A percentile compares a stretch with the other conserved stretches of the same genome.
Conservation (phyloP, 2,329 filamentous ascomycete genomes). For the Sporothrix pseudoabietina region DNA sequence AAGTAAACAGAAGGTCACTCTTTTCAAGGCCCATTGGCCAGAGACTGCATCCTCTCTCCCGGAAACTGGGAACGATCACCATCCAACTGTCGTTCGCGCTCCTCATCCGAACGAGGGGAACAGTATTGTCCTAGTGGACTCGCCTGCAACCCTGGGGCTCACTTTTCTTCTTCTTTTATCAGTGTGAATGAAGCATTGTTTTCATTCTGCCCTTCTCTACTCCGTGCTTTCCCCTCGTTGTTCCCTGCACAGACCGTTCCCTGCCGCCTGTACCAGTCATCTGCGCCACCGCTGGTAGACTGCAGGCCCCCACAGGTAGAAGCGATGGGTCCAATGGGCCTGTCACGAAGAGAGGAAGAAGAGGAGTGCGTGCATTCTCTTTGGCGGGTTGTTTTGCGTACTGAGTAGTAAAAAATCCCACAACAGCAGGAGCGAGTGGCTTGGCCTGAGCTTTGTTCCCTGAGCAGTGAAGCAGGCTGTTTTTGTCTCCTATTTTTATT, state of each 20-base stretch:
- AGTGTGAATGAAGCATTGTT: conserved; percentile 7
- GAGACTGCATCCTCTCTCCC: not conserved
- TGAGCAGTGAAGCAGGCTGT: not conserved
- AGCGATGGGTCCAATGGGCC: conserved; percentile 27
- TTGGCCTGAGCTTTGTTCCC: not conserved
- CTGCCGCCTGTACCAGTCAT: conserved; percentile 31
- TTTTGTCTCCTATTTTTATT: conserved; percentile 19
- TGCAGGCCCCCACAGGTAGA: conserved; percentile 26
- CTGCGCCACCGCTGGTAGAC: conserved; percentile 22
- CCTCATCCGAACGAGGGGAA: conserved; percentile 15
- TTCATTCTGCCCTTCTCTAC: not conserved
- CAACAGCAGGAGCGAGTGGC: conserved; percentile 11
- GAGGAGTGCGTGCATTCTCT: not conserved
- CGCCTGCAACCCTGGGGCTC: conserved; percentile 13
- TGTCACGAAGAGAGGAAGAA: conserved; percentile 1
- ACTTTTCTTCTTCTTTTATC: not conserved
- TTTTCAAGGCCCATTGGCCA: conserved; percentile 26
- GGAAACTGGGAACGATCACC: conserved; percentile 19
- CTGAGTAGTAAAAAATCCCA: conserved; percentile 11
- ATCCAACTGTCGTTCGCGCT: not conserved
- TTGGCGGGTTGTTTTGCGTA: not conserved
- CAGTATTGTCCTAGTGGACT: conserved; percentile 15
- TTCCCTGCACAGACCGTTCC: conserved; percentile 13
- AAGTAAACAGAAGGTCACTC: conserved; percentile 30
- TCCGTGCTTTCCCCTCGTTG: conserved; percentile 18